Percentiles rank a stretch among this genome's conserved stretches.
Evolutionary conservation across 768 basidiomycete genomes (phyloP).

Genomic region (Russula compacta): DNA sequence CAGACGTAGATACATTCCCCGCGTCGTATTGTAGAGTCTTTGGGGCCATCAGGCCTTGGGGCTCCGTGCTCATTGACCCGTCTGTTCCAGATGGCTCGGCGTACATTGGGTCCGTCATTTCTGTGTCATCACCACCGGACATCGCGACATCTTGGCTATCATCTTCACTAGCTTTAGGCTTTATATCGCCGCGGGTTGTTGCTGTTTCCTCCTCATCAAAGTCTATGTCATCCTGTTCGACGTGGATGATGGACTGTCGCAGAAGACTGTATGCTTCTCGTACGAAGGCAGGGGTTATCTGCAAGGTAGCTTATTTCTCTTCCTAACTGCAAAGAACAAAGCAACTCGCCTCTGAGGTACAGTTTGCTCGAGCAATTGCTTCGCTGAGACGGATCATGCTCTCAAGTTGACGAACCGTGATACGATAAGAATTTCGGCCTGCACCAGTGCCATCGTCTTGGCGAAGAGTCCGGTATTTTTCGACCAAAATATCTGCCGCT

Average conservation of each 20-base stretch:
- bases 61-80: constrained; percentile 21
- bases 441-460: constrained; percentile 88
- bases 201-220: constrained; percentile 86
- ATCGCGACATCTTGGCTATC: constrained; percentile 57
- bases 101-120: constrained; percentile 41
- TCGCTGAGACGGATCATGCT: constrained; percentile 98
- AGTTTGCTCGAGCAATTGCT: constrained; percentile 95
- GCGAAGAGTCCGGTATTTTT: constrained; percentile 86
- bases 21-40: constrained; percentile 24
- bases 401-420: constrained; percentile 96
- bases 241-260: constrained; percentile 96
- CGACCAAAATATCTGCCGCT: constrained; percentile 86
- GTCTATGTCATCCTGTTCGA: constrained; percentile 97
- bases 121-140: constrained; percentile 50
- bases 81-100: constrained; percentile 25
- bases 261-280: constrained; percentile 92
- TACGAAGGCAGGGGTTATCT: constrained; percentile 93
- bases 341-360: constrained; percentile 69
- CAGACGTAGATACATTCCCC: constrained; percentile 33
- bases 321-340: not conserved
- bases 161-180: constrained; percentile 30
- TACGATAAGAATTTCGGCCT: constrained; percentile 88
- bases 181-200: constrained; percentile 39
- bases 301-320: not conserved
- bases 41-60: constrained; percentile 19